Evolutionary conservation across 257 asterid species (phyloP), one percentile per base, ranked within the genome.

Genomic region (Avicennia marina): DNA sequence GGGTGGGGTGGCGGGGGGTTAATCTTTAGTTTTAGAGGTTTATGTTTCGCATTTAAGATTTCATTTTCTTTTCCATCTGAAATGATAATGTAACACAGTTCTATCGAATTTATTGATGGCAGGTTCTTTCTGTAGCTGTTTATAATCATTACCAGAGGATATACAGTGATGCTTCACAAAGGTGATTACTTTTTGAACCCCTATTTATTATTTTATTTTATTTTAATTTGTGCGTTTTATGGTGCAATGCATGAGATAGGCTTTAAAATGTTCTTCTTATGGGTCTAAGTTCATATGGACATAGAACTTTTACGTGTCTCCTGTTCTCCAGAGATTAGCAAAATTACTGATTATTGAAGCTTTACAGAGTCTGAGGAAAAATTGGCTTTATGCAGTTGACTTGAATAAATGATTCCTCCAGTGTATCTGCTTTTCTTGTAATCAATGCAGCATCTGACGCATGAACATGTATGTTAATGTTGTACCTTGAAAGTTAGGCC

Each of bases 111-210:
- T 1, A 1, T 5, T 7, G 38, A 50, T 64, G 66, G 66, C 78
- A 93, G 97, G 98, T 93, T 67, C 97, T 93, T 50, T 79, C 99
- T 27, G 99, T 93, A 41, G 99, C 99, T 42, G 96, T 93, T 59
- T 93, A 93, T 72, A 93, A 93, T 70, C 99, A 93, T 71, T 93
- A 93, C 87, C 86, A 93, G 91, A 93, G 99, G 83, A 86, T 89
- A 73, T 80, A 74, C 47, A 75, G 77, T 25, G 95, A 86, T 75
- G 65, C 94, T 51, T 59, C 83, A 4, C 84, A 77, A 32, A 86
- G 95, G 94, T 83, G 90, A 83, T 83, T 78, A 65, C 74, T 77
- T 76, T 70, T 64, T 53, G 60, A 16, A 67, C n/a, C n/a, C 63
- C 40, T 67, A 26, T 53, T 66, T 41, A 10, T 21, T 11, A 2